Base-by-base conservation (phyloP, 2,329 filamentous ascomycete species). In the Stagonosporopsis rhizophila region DNA sequence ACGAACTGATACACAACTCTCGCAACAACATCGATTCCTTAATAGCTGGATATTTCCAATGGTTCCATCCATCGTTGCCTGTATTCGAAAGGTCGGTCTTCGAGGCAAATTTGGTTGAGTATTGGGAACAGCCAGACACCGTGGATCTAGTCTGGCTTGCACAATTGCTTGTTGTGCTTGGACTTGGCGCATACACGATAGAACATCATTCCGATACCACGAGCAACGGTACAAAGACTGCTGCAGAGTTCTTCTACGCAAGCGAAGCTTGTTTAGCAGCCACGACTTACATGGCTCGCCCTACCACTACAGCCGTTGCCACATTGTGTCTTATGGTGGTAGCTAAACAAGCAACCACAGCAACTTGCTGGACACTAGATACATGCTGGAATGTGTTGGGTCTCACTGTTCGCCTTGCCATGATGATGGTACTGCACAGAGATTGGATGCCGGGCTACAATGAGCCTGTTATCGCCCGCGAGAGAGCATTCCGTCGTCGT, bases 301-400 rank as follows among this genome's bases (percentile, higher is more conserved):
- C 66, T 11, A 64, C 48, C 11, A 51, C 59, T 8, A 40, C 46
- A 0, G 56, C 49, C 6, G 58, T 69, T 11, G 52, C 56, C 15
- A 65, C 65, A 3, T 42, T 69, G 6, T 65, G 62, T 25, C 48
- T 69, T 4, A 65, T 65, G 62, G 54, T 67, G 0, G n/a, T 67
- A 8, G 65, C 66, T 17, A 69, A 69, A 28, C 62, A 68, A 34
- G 62, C 59, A 38, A 59, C 59, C 2, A 61, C 62, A 20, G 65
- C 67, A 11, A 67, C 67, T 1, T 69, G 64, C 25, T 68, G 65
- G 62, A 52, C 58, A 11, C 35, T 67, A 1, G 67, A 69, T 22
- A 57, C 67, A 2, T 62, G 60, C 30, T 69, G 64, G 64, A 64
- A 56, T 25, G 42, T 65, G 1, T 59, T 65, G 45, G 64, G 65